A percentile compares a stretch with the other conserved stretches of the same genome.
Evolutionary conservation across 148 eudicot species (phyloP).

Genomic region (Limonium bicolor): DNA sequence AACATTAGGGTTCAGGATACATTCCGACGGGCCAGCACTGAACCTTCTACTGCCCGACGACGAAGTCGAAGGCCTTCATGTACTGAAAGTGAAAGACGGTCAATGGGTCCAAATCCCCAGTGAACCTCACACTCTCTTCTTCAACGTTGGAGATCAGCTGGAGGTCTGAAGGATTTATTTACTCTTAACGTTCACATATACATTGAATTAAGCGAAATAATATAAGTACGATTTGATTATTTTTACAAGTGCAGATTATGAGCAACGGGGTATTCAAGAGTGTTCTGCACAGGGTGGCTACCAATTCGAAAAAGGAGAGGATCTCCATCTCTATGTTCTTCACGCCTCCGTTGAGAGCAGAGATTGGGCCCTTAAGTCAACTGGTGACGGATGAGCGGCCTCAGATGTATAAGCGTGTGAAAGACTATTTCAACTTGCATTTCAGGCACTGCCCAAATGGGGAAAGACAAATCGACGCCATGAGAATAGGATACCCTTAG

Average conservation of each 20-base stretch:
- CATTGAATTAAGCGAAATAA: too few species aligned
- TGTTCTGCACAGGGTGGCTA: conserved; percentile 15
- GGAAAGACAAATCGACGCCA: background rate
- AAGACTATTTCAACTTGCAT: conserved; percentile 1
- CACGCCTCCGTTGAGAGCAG: background rate
- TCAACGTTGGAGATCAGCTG: conserved; percentile 5
- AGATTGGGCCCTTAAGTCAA: conserved; percentile 12
- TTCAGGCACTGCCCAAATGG: background rate
- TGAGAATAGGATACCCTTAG: too few species aligned
- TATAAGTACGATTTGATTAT: too few species aligned
- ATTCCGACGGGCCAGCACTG: conserved; percentile 18
- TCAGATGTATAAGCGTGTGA: conserved; percentile 13
- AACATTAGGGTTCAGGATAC: conserved; percentile 16
- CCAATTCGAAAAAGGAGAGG: conserved; percentile 15
- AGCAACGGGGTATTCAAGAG: conserved; percentile 17
- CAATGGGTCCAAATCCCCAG: conserved; percentile 5
- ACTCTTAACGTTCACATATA: too few species aligned
- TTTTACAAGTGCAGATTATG: conserved; percentile 24
- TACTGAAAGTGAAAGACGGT: conserved; percentile 3
- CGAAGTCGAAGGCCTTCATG: conserved; percentile 6
- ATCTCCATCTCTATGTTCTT: conserved; percentile 11
- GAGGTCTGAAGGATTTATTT: too few species aligned
- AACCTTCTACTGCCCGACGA: conserved; percentile 20
- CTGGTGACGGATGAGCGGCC: conserved; percentile 12
- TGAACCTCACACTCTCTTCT: conserved; percentile 4